Conservation (phyloP, 2,329 filamentous ascomycete species). For the Diaporthe nobilis region DNA sequence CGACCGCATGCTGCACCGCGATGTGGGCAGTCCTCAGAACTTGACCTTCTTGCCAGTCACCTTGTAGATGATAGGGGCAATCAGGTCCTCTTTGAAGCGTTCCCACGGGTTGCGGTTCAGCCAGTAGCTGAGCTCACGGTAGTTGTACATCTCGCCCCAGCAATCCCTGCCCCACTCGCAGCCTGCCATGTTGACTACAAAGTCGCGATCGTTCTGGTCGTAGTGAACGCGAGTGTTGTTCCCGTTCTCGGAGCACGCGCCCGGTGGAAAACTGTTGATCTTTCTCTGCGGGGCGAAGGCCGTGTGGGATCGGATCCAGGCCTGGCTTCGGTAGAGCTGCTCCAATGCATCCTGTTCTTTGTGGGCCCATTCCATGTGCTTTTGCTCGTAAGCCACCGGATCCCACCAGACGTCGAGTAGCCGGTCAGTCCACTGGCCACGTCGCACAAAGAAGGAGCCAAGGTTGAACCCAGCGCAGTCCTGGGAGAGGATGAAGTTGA, state of each 20-base stretch:
- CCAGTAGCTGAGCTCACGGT: slow-evolving; percentile 90
- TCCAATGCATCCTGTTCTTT: slow-evolving; percentile 98
- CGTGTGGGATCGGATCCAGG: slow-evolving; percentile 91
- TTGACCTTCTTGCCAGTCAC: slow-evolving; percentile 73
- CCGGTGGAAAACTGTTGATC: slow-evolving; percentile 94
- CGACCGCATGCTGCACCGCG: background rate
- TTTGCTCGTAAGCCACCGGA: slow-evolving; percentile 96
- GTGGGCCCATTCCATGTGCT: slow-evolving; percentile 99
- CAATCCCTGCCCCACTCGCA: slow-evolving; percentile 98
- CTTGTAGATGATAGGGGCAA: slow-evolving; percentile 74
- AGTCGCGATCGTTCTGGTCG: slow-evolving; percentile 86
- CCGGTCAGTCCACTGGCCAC: slow-evolving; percentile 90
- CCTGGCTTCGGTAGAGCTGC: slow-evolving; percentile 90
- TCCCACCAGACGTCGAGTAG: slow-evolving; percentile 99
- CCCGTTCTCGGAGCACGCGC: slow-evolving; percentile 85
- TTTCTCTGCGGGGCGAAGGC: slow-evolving; percentile 92
- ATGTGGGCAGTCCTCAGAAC: slow-evolving; percentile 54
- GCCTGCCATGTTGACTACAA: slow-evolving; percentile 98
- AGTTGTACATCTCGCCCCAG: slow-evolving; percentile 98
- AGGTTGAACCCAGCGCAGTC: slow-evolving; percentile 98
- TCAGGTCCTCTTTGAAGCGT: slow-evolving; percentile 76
- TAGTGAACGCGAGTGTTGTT: slow-evolving; percentile 89
- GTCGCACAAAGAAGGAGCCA: slow-evolving; percentile 91
- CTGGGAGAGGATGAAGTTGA: slow-evolving; percentile 91
- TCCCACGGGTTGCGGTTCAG: slow-evolving; percentile 90